phyloP scores from a whole-genome alignment of 192 early-diverging fungal genomes.

The Podila minutissima region DNA sequence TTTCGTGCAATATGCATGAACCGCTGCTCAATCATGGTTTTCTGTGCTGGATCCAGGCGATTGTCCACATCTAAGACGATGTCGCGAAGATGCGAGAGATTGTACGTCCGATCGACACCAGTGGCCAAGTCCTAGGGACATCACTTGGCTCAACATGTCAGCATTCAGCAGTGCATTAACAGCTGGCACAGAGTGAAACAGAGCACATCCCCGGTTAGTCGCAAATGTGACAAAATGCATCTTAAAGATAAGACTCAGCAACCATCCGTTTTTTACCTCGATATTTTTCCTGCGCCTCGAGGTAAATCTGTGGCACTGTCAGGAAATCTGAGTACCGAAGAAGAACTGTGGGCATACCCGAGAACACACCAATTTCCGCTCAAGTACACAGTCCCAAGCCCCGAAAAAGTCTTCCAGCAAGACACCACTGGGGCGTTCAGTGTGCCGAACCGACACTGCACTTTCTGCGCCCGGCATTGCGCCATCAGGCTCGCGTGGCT shows the following conservation, averaged over 20 bases:
- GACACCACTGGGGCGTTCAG: constrained; percentile 41
- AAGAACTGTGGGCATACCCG: constrained; percentile 32
- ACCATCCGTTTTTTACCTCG: constrained; percentile 3
- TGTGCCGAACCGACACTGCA: constrained; percentile 60
- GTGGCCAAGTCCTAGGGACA: too few relatives aligned
- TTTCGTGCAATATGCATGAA: too few relatives aligned
- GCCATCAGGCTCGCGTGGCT: constrained; percentile 63
- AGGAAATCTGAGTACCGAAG: constrained; percentile 26
- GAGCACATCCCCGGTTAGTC: too few relatives aligned
- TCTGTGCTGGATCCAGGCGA: too few relatives aligned
- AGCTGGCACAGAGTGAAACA: too few relatives aligned
- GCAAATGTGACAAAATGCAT: background rate
- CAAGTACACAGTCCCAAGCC: constrained; percentile 42
- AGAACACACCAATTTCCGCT: constrained; percentile 39
- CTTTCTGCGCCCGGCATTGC: constrained; percentile 66
- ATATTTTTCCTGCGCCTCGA: constrained; percentile 15
- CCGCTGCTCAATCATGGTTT: too few relatives aligned
- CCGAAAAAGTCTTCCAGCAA: constrained; percentile 32
- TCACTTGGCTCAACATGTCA: too few relatives aligned
- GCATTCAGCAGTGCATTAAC: too few relatives aligned
- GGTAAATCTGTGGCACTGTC: constrained; percentile 15
- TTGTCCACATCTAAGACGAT: too few relatives aligned
- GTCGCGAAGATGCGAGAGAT: too few relatives aligned
- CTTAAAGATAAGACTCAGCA: too few relatives aligned
- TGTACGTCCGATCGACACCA: too few relatives aligned